Conservation (phyloP, 768 basidiomycete species). For the Floccularia luteovirens region DNA sequence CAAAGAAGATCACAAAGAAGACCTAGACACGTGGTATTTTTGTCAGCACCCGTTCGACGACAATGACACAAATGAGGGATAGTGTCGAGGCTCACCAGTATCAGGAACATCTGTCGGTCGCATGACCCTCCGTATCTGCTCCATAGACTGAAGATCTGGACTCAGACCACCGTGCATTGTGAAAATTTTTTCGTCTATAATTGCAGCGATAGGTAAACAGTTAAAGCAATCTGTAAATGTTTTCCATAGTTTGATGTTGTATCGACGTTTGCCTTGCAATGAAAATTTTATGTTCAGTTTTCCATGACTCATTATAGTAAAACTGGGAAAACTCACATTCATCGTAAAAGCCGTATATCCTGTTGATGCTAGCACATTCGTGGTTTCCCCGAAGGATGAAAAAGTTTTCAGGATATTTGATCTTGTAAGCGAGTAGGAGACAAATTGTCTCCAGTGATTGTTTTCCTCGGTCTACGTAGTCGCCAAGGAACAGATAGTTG, state of each 20-base stretch:
- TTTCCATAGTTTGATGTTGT: slow-evolving; percentile 99
- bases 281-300: slow-evolving; percentile 3
- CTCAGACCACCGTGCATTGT: slow-evolving; percentile 98
- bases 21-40: slow-evolving; percentile 34
- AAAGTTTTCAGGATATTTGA: slow-evolving; percentile 99
- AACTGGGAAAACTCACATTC: slow-evolving; percentile 68
- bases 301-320: no score
- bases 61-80: neutral
- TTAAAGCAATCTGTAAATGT: slow-evolving; percentile 99
- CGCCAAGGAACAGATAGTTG: slow-evolving; percentile 99
- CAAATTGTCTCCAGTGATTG: slow-evolving; percentile 99
- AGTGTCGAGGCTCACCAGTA: slow-evolving; percentile 55
- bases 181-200: slow-evolving; percentile 99
- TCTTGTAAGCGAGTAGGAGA: slow-evolving; percentile 98
- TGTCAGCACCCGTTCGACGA: neutral
- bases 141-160: slow-evolving; percentile 98
- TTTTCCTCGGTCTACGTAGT: slow-evolving; percentile 99
- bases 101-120: slow-evolving; percentile 98
- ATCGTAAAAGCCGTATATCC: slow-evolving; percentile 99
- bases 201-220: slow-evolving; percentile 97
- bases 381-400: slow-evolving; percentile 99
- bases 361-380: slow-evolving; percentile 98
- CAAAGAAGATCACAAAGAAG: slow-evolving; percentile 94
- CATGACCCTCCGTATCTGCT: slow-evolving; percentile 99
- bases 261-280: slow-evolving; percentile 88